Conservation (phyloP, 139 green algal species). For the Choricystis sp. region DNA sequence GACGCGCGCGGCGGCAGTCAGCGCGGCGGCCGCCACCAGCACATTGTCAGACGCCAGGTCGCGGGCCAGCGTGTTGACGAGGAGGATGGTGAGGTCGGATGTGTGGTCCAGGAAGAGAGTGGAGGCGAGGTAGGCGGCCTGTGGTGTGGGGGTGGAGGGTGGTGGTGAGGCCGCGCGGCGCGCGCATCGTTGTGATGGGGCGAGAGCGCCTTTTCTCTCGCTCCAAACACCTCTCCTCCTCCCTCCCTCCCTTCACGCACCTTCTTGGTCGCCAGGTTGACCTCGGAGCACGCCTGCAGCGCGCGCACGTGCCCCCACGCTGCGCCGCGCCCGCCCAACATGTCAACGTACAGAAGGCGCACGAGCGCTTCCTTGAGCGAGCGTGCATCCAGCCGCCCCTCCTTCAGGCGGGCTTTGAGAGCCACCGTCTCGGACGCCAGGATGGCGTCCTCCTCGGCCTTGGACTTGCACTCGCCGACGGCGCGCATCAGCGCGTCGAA, state of each 20-base stretch:
- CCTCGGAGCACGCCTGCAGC: slow-evolving; percentile 57
- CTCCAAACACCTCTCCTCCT: too few relatives aligned
- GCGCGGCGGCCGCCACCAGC: slow-evolving; percentile 47
- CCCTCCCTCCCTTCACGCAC: slow-evolving; percentile 16
- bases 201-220: too few relatives aligned
- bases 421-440: slow-evolving; percentile 43
- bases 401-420: slow-evolving; percentile 52
- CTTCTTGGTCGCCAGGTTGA: slow-evolving; percentile 50
- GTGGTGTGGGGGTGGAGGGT: slow-evolving; percentile 7
- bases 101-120: slow-evolving; percentile 79
- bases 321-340: slow-evolving; percentile 93
- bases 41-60: slow-evolving; percentile 90
- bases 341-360: slow-evolving; percentile 92
- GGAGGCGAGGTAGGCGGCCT: slow-evolving; percentile 82
- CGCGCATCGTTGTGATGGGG: too few relatives aligned
- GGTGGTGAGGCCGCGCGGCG: background rate
- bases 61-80: slow-evolving; percentile 87
- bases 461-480: slow-evolving; percentile 60
- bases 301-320: slow-evolving; percentile 75
- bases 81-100: slow-evolving; percentile 81
- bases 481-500: slow-evolving; percentile 38
- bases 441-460: slow-evolving; percentile 66
- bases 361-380: slow-evolving; percentile 70
- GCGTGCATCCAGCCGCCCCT: slow-evolving; percentile 47
- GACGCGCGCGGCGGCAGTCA: slow-evolving; percentile 38